Base-by-base conservation (phyloP, 768 basidiomycete species). In the Mycena vitilis region DNA sequence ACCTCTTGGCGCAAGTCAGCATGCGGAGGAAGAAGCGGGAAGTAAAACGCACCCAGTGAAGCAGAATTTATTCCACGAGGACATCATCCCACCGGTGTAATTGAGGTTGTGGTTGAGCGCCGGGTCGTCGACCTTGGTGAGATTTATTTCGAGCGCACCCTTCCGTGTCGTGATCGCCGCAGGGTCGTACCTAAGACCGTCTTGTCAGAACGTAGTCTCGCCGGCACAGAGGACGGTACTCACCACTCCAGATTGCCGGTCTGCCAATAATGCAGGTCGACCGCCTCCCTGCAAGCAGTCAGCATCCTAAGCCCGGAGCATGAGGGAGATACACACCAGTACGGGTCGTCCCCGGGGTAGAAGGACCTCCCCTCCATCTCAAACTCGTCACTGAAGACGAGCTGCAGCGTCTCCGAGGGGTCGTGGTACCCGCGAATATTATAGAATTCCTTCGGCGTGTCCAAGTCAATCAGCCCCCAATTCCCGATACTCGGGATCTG, bases 341-440 rank as follows among this genome's bases (percentile, higher is more conserved):
- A 85, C 0, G 83, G 84, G 75, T 85, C 84, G 40, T 84, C 84
- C 0, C 83, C 89, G 20, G 80, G 81, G 71, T 84, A 85, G 67
- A 89, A 88, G 11, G 83, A 79, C 11, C 89, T 77, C 0, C 89
- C 91, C 0, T 87, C 86, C 16, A 73, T 75, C 60, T 90, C 84
- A 75, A 93, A 93, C 79, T 92, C 91, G 76, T 92, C 91, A 2
- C 84, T 87, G 74, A 91, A 93, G 23, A 91, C 86, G 68, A 89
- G 81, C 68, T 82, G 66, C 52, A 79, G 75, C 74, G 45, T 64
- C 60, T 66, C 51, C 6, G 74, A 79, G 48, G 70, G 63, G 22
- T 81, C 76, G 18, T 78, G 79, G 74, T 84, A 89, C 0, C 80
- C 77, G 49, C 75, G 71, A 59, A 79, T 82, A 54, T 76, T 82